Conservation (phyloP, 345 rosid genomes). For the Laguncularia racemosa region DNA sequence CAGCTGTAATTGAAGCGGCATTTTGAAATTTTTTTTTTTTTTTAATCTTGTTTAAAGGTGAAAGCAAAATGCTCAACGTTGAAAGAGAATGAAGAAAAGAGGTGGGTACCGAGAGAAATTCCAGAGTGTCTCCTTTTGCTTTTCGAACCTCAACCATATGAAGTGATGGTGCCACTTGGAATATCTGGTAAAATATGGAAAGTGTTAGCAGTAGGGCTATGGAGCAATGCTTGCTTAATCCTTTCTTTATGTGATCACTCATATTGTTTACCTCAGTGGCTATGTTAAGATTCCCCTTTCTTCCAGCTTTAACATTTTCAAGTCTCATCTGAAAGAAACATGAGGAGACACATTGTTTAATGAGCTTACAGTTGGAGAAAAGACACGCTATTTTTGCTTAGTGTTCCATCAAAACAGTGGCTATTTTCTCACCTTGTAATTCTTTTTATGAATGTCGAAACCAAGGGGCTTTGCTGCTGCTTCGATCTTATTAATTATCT, state of each 20-base stretch:
- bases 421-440: slow-evolving; percentile 58
- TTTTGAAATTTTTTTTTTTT: no score
- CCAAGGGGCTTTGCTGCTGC: slow-evolving; percentile 94
- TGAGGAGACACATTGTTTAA: not conserved
- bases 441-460: slow-evolving; percentile 82
- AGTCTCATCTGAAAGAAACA: slow-evolving; percentile 63
- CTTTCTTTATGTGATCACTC: not conserved
- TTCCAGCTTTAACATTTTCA: slow-evolving; percentile 79
- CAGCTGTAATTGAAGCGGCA: no score
- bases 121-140: slow-evolving; percentile 95
- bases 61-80: not conserved
- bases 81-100: not conserved
- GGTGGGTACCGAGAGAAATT: slow-evolving; percentile 67
- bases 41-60: no score
- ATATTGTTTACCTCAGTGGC: slow-evolving; percentile 62
- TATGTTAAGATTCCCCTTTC: slow-evolving; percentile 89
- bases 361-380: not conserved
- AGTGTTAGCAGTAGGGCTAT: not conserved
- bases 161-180: slow-evolving; percentile 93
- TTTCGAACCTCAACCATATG: slow-evolving; percentile 94
- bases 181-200: slow-evolving; percentile 38
- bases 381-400: no score
- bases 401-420: not conserved
- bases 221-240: slow-evolving; percentile 3
- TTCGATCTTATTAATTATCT: slow-evolving; percentile 81